These are phyloP conservation scores for Akebia trifoliata DNA, from an alignment of 164 flowering plant species.

Conservation along the genomic window DNA sequence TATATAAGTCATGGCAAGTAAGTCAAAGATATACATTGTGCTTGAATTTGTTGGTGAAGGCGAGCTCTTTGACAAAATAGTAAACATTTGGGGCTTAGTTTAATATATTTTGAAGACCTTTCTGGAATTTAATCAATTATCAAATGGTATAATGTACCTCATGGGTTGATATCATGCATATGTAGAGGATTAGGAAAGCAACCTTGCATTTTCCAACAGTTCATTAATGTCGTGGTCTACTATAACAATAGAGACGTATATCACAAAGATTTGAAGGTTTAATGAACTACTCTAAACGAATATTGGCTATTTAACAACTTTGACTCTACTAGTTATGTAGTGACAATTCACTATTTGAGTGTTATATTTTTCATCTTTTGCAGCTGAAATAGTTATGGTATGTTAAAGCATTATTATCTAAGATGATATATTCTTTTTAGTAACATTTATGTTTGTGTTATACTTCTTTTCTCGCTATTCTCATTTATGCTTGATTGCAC, in stretches of 20 bases:
- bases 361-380: constrained; percentile 16
- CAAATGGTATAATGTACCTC: no score
- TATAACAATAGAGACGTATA: constrained; percentile 84
- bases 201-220: constrained; percentile 65
- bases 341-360: not conserved
- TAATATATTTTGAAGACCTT: not conserved
- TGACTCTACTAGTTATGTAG: not conserved
- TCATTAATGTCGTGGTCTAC: constrained; percentile 75
- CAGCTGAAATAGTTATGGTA: constrained; percentile 87
- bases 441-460: no score
- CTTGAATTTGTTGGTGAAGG: constrained; percentile 69
- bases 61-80: constrained; percentile 73
- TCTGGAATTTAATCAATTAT: not conserved
- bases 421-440: no score
- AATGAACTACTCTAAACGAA: not conserved
- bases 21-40: constrained; percentile 60
- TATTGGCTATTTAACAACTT: not conserved
- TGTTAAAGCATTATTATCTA: constrained; percentile 5
- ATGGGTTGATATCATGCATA: no score
- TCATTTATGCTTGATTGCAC: constrained; percentile 11
- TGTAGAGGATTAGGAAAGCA: no score
- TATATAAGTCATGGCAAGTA: constrained; percentile 71
- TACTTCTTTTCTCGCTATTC: not conserved
- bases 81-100: constrained; percentile 23
- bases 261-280: constrained; percentile 83